These are phyloP conservation scores for Zizania latifolia DNA, from an alignment of 176 grass and related monocot genomes.

Conservation along the genomic window DNA sequence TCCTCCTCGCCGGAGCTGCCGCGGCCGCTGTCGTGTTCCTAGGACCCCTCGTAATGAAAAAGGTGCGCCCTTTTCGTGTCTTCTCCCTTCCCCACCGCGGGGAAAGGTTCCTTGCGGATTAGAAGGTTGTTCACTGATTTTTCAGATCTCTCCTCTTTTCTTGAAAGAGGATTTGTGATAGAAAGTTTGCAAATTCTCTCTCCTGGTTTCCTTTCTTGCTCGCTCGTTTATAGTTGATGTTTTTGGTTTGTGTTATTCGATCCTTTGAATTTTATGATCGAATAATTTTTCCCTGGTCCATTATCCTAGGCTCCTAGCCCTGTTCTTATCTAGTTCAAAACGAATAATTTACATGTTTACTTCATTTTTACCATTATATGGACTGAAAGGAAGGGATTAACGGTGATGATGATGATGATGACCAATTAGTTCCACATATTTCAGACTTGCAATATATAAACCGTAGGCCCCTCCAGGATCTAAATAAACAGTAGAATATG, in stretches of 20 bases:
- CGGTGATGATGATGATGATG: neutral
- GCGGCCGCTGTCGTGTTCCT: slow-evolving; percentile 46
- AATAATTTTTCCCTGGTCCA: neutral
- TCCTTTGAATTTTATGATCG: neutral
- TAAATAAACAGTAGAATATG: neutral
- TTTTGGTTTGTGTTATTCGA: neutral
- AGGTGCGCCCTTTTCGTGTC: slow-evolving; percentile 22
- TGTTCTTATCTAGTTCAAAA: neutral
- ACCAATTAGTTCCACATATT: neutral
- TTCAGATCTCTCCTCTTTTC: slow-evolving; percentile 6
- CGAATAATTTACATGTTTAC: neutral
- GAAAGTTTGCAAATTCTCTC: neutral
- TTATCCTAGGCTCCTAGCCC: neutral
- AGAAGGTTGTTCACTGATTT: neutral
- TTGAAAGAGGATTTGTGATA: neutral
- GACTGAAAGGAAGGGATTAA: neutral
- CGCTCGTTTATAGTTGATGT: neutral
- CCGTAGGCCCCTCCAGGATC: neutral
- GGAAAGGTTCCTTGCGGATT: neutral
- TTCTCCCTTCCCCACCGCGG: neutral
- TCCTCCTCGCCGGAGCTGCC: slow-evolving; percentile 36
- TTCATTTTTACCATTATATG: neutral
- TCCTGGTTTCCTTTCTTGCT: neutral
- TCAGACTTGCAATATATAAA: neutral
- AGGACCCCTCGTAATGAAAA: slow-evolving; percentile 50